A percentile compares a stretch with the other conserved stretches of the same genome.
Evolutionary conservation across 345 rosid species (phyloP).

Genomic region (Salix dunnii): DNA sequence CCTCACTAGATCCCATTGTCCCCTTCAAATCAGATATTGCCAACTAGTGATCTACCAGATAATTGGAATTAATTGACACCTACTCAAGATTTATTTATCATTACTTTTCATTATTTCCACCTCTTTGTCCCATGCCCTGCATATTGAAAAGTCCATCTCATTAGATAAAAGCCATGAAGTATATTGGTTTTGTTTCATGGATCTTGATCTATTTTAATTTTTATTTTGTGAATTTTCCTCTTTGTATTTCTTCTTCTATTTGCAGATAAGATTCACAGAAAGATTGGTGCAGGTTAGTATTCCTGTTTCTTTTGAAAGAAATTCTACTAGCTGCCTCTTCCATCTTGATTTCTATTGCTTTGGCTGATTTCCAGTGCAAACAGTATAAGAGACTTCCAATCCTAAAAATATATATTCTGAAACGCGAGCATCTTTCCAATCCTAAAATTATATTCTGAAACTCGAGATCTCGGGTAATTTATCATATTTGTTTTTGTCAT

Average conservation of each 20-base stretch:
- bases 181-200: background rate
- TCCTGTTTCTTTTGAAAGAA: background rate
- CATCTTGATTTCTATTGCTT: slow-evolving; percentile 9
- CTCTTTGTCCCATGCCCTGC: background rate
- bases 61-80: too few relatives aligned
- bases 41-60: background rate
- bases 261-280: slow-evolving; percentile 65
- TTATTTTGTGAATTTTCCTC: background rate
- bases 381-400: slow-evolving; percentile 1
- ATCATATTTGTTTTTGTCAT: background rate
- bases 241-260: background rate
- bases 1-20: background rate
- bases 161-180: background rate
- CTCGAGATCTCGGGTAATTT: too few relatives aligned
- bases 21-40: background rate
- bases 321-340: slow-evolving; percentile 26
- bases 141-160: background rate
- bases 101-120: background rate
- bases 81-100: too few relatives aligned
- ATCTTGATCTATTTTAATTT: background rate
- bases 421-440: too few relatives aligned
- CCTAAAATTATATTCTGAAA: slow-evolving; percentile 4
- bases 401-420: too few relatives aligned
- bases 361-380: slow-evolving; percentile 13
- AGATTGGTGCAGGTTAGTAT: slow-evolving; percentile 66